phyloP scores from a whole-genome alignment of 116 monocot species.

The Papilionanthe hybrid region DNA sequence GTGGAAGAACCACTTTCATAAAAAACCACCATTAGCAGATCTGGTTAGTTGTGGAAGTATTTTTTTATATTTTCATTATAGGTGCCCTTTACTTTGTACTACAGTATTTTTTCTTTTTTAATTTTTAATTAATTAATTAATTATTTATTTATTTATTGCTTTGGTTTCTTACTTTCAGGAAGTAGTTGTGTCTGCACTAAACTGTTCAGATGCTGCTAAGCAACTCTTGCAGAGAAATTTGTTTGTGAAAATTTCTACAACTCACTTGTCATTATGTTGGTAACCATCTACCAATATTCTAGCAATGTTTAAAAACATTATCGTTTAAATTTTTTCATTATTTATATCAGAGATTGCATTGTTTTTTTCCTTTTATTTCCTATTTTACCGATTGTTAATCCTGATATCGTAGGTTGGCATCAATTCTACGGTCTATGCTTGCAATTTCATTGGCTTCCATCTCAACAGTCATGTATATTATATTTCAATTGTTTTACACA shows the following conservation, averaged over 20 bases:
- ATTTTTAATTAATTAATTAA: too few species aligned
- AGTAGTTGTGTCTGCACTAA: constrained; percentile 52
- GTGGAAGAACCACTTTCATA: constrained; percentile 50
- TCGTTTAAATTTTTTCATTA: neutral
- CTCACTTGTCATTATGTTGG: constrained; percentile 17
- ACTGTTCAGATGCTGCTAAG: constrained; percentile 54
- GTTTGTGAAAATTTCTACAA: constrained; percentile 11
- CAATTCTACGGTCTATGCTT: constrained; percentile 32
- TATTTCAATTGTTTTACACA: constrained; percentile 45
- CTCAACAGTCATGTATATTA: constrained; percentile 41
- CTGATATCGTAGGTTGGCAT: constrained; percentile 30
- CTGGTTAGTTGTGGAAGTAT: constrained; percentile 36
- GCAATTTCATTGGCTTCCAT: constrained; percentile 52
- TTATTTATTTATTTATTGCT: too few species aligned
- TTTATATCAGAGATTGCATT: neutral
- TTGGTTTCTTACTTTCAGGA: constrained; percentile 32
- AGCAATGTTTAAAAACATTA: neutral
- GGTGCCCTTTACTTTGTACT: neutral
- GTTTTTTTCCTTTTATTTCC: neutral
- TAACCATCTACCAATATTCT: neutral
- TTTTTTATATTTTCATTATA: neutral
- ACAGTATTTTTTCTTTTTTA: neutral
- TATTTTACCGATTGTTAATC: neutral
- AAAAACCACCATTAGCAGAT: constrained; percentile 32
- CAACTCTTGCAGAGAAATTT: constrained; percentile 18